Conservation (phyloP, 2,329 filamentous ascomycete species). For the Fusarium oligoseptatum region DNA sequence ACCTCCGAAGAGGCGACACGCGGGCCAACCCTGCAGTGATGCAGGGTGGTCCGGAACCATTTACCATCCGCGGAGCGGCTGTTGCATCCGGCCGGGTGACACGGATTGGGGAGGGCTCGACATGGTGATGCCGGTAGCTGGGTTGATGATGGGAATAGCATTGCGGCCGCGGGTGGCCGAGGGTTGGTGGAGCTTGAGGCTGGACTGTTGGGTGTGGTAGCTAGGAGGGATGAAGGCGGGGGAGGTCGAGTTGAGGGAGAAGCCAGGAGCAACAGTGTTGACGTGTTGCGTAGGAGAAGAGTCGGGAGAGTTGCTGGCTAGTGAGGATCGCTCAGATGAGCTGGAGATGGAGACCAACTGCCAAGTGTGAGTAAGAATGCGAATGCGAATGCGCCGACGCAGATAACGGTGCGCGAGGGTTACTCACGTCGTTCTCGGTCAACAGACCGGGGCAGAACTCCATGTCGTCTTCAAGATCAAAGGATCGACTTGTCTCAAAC, state of each 20-base stretch:
- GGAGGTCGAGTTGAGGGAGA: constrained; percentile 78
- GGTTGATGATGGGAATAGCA: constrained; percentile 98
- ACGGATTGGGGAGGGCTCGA: constrained; percentile 86
- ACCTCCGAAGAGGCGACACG: constrained; percentile 53
- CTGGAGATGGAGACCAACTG: constrained; percentile 94
- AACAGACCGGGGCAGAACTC: constrained; percentile 94
- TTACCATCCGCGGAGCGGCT: constrained; percentile 69
- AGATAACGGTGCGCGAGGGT: constrained; percentile 25
- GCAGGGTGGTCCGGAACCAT: constrained; percentile 43
- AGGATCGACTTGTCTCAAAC: constrained; percentile 92
- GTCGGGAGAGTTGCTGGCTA: constrained; percentile 94
- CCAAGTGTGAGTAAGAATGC: constrained; percentile 53
- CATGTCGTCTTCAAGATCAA: constrained; percentile 95
- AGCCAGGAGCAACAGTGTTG: constrained; percentile 80
- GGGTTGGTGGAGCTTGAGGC: constrained; percentile 90
- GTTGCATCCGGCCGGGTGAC: constrained; percentile 73
- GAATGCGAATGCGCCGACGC: constrained; percentile 11
- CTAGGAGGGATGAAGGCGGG: constrained; percentile 75
- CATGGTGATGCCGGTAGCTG: constrained; percentile 88
- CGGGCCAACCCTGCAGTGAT: constrained; percentile 52
- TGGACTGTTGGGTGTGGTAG: constrained; percentile 74
- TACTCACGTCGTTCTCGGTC: constrained; percentile 91
- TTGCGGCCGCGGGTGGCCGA: constrained; percentile 90
- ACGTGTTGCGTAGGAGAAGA: constrained; percentile 92
- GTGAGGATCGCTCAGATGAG: constrained; percentile 91